Base-by-base conservation (phyloP, 1,284 basidiomycete genomes). In the Cryptococcus deneoformans region DNA sequence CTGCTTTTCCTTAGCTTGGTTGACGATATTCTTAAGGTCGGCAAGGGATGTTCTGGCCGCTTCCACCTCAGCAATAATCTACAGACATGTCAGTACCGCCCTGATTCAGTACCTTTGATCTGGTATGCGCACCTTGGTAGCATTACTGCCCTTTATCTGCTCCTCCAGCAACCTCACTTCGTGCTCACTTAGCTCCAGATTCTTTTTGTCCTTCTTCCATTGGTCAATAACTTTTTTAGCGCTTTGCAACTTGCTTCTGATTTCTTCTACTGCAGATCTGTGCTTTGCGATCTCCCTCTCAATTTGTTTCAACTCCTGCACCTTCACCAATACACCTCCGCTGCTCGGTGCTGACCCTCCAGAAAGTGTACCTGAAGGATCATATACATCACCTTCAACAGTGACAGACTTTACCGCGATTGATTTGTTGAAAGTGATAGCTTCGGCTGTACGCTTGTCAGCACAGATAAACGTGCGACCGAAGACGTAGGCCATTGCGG, bases 401-500 rank as follows among this genome's bases (percentile, higher is more conserved):
- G 96, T 99, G 52, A 99, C 93, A 10, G 90, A 93, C 58, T 87
- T 87, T 60, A 89, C 85, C 12, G 83, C 80, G 36, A 86, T 83
- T 14, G 88, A 83, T 34, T 86, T 83, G 75, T 85, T 80, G 79
- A 97, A 99, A 0, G 96, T 97, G 44, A 97, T 90, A 0, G 81
- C 80, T 72, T 94, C 92, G 7, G 96, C 96, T 0, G 92, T 85
- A 36, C 87, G 86, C 3, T 93, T 86, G 71, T 96, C 92, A 46
- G 88, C 86, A 73, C 94, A 98, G 70, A 99, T 86, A 61, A 99
- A 83, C 1, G 91, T 93, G 71, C 92, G 88, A 55, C 91, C 90
- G 75, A 99, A 99, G 8, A 97, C 94, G 75, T 88, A 98, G 40
- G 87, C 82, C 86, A 99, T 94, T 8, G 96, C 96, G 39, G 85